Base-by-base conservation (phyloP, 768 basidiomycete genomes). In the Lactifluus piperatus region DNA sequence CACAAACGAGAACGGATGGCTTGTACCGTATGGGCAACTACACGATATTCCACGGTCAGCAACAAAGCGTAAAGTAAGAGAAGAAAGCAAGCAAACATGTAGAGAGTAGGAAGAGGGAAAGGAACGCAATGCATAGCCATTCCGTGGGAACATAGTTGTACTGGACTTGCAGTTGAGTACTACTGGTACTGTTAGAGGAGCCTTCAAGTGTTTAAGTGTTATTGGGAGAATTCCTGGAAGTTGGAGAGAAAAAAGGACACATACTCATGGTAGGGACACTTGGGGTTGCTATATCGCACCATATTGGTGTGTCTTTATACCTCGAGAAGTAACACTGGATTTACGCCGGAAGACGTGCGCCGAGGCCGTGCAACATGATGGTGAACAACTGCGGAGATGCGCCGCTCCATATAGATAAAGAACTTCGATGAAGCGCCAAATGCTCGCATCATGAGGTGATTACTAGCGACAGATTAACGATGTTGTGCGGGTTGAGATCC, bases 141-240 rank as follows among this genome's bases (percentile, higher is more conserved):
- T 71, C 65, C 0, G 74, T 75, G 2, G 73, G 74, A 2, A 70
- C 57, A 60, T 75, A 77, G 24, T 70, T 68, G 57, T 73, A 76
- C 26, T 30, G 22, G 10, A 46, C 49, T 10, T 43, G 20, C 10
- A 11, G 8, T 34, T 48, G 36, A 18, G 9, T 30, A 3, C 16
- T 11, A 9, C 32, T 5, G 63, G 68, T 51, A 13, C 18, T 32
- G 27, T 60, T 45, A 3, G 43, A 45, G 43, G 54, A 51, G 32
- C 54, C 59, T 60, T n/a, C 18, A 26, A 24, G 16, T 7, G 32
- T 32, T 29, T 10, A 27, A 26, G 27, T n/a, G 30, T 26, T 5
- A 32, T 49, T 47, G 4, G 26, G 34, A 29, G 44, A 36, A 4
- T 6, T 36, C 39, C 7, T 4, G 11, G 34, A 29, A 24, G 6